Percentiles rank a stretch among this genome's conserved stretches.
phyloP scores from a whole-genome alignment of 2,329 filamentous ascomycete species.

The Hortaea werneckii region DNA sequence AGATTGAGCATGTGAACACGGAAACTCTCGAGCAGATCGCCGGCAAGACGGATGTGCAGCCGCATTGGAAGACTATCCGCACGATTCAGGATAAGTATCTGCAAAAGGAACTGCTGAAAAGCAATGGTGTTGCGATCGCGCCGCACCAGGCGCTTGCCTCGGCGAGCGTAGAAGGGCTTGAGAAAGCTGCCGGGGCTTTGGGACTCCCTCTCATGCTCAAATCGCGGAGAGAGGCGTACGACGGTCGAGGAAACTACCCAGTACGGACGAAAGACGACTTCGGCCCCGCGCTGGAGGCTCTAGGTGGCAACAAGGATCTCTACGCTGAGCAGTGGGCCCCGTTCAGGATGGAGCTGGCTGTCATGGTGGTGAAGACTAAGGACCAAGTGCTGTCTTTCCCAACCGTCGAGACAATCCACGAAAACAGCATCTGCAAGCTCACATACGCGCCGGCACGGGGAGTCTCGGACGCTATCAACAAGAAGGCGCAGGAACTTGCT shows the following conservation, averaged over 20 bases:
- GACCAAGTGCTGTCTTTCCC: slow-evolving; percentile 68
- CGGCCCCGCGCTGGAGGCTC: slow-evolving; percentile 55
- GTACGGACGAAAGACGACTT: slow-evolving; percentile 52
- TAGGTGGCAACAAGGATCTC: slow-evolving; percentile 56
- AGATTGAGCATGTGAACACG: slow-evolving; percentile 95
- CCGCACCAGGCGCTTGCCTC: slow-evolving; percentile 56
- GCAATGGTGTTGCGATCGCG: slow-evolving; percentile 61
- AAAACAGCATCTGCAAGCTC: slow-evolving; percentile 90
- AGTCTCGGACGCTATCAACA: slow-evolving; percentile 50
- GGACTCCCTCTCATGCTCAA: slow-evolving; percentile 91
- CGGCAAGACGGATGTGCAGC: slow-evolving; percentile 56
- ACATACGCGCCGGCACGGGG: slow-evolving; percentile 76
- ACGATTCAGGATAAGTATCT: slow-evolving; percentile 89
- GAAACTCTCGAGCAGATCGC: slow-evolving; percentile 75
- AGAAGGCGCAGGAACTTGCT: slow-evolving; percentile 65
- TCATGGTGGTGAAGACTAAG: slow-evolving; percentile 89
- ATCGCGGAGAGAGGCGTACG: slow-evolving; percentile 79
- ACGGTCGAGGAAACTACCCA: slow-evolving; percentile 69
- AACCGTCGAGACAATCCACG: slow-evolving; percentile 86
- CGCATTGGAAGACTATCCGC: slow-evolving; percentile 75
- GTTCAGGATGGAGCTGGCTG: slow-evolving; percentile 78
- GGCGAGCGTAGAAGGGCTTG: slow-evolving; percentile 51
- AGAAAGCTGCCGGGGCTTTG: slow-evolving; percentile 51
- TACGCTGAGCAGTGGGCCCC: slow-evolving; percentile 87
- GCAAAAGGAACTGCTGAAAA: slow-evolving; percentile 71